phyloP scores from a whole-genome alignment of 2,329 filamentous ascomycete genomes.

The Xylaria sp. region DNA sequence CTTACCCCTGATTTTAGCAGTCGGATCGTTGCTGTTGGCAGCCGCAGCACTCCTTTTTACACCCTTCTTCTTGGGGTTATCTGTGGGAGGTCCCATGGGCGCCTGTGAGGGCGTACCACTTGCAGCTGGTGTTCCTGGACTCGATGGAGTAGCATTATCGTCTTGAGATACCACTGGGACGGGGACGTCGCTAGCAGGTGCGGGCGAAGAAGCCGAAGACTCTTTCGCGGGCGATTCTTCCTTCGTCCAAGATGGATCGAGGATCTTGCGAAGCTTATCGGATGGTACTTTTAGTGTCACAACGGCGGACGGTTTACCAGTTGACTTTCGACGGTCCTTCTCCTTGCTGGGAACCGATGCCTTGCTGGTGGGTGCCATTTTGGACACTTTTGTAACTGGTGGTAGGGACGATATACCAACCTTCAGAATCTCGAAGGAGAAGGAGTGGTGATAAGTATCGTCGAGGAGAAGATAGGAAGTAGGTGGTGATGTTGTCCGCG shows the following conservation, averaged over 20 bases:
- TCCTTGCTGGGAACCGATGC: constrained; percentile 54
- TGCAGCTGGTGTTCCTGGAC: constrained; percentile 67
- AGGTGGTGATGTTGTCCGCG: constrained; percentile 34
- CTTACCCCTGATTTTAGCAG: constrained; percentile 81
- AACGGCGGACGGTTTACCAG: constrained; percentile 52
- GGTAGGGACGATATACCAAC: constrained; percentile 32
- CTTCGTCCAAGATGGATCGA: constrained; percentile 58
- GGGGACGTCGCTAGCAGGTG: constrained; percentile 51
- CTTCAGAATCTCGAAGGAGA: constrained; percentile 25
- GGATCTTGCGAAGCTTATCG: constrained; percentile 61
- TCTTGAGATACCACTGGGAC: constrained; percentile 57
- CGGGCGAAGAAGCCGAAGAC: constrained; percentile 59
- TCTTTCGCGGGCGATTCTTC: constrained; percentile 60
- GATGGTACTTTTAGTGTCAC: constrained; percentile 66
- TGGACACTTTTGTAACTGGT: constrained; percentile 37
- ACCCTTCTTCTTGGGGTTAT: constrained; percentile 79
- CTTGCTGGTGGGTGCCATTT: constrained; percentile 54
- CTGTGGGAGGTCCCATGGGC: constrained; percentile 69
- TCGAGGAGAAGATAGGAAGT: constrained; percentile 27
- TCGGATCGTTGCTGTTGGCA: constrained; percentile 67
- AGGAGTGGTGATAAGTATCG: constrained; percentile 21
- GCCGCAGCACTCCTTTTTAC: constrained; percentile 75
- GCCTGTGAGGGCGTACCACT: constrained; percentile 66
- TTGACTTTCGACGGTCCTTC: constrained; percentile 60
- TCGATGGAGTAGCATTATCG: constrained; percentile 70